phyloP scores from a whole-genome alignment of 2,329 filamentous ascomycete species.

The Colletotrichum theobromicola region DNA sequence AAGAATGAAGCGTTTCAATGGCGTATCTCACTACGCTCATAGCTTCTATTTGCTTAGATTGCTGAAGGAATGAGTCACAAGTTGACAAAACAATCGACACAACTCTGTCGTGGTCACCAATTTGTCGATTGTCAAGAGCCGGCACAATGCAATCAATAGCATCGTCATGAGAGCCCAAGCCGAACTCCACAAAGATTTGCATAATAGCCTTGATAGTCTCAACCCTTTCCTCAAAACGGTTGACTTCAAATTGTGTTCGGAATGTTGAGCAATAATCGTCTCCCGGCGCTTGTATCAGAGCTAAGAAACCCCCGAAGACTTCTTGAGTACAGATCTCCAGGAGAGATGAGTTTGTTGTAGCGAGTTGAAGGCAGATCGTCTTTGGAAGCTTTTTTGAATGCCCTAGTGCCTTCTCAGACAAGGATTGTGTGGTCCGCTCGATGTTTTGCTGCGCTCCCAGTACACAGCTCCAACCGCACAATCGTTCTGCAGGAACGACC shows the following conservation, averaged over 20 bases:
- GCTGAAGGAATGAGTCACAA: background rate
- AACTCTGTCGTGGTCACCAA: background rate
- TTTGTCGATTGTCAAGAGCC: background rate
- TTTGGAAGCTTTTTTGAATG: fast-evolving
- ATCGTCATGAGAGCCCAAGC: background rate
- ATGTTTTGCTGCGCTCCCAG: background rate
- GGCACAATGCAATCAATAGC: fast-evolving
- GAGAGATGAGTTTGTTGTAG: fast-evolving
- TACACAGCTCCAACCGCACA: background rate
- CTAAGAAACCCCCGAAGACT: background rate
- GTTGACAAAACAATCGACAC: background rate
- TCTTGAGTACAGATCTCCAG: background rate
- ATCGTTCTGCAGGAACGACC: no score
- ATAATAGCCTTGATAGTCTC: background rate
- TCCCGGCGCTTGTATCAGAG: fast-evolving
- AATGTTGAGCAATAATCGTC: fast-evolving
- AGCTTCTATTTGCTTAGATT: background rate
- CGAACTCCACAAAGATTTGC: background rate
- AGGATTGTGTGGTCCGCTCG: fast-evolving
- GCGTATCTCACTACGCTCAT: fast-evolving
- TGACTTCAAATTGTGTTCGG: fast-evolving
- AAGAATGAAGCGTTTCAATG: fast-evolving
- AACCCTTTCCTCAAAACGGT: fast-evolving
- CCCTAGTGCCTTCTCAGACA: background rate
- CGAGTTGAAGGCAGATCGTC: fast-evolving